Conservation (phyloP, 805 yeast genomes). For the Candida morakotiae region DNA sequence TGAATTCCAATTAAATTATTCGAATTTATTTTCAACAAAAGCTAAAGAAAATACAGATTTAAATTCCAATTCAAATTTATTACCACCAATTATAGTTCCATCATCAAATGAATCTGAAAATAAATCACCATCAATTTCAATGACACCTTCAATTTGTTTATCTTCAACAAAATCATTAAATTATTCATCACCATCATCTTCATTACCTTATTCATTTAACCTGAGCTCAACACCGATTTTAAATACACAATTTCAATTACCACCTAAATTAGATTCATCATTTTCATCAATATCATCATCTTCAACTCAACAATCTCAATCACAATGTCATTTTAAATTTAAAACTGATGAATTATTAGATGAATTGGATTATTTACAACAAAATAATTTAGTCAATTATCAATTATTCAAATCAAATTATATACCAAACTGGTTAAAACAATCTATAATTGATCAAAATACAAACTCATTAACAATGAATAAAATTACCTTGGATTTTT, state of each 20-base stretch:
- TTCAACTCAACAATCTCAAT: no score
- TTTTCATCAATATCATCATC: no score
- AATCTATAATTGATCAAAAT: conserved; percentile 9
- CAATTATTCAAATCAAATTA: conserved; percentile 13
- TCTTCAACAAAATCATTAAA: conserved; percentile 8
- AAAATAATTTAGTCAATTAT: background rate
- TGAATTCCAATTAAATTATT: conserved; percentile 10
- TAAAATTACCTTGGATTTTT: conserved; percentile 42
- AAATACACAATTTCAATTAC: conserved; percentile 47
- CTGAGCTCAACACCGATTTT: conserved; percentile 31
- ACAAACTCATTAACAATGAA: conserved; percentile 1
- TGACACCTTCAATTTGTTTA: conserved; percentile 8
- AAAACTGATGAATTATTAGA: conserved; percentile 1
- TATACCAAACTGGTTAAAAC: conserved; percentile 29
- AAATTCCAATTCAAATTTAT: conserved; percentile 1
- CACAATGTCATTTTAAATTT: background rate
- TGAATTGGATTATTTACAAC: conserved; percentile 1
- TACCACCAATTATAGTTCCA: conserved; percentile 8
- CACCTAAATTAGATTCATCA: no score
- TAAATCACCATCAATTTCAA: no score
- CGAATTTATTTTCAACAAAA: conserved; percentile 17
- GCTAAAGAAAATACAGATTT: background rate
- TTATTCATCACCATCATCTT: background rate
- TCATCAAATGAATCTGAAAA: no score
- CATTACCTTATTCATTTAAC: conserved; percentile 8